A percentile compares a stretch with the other conserved stretches of the same genome.
These are phyloP conservation scores for Huntiella savannae DNA, from an alignment of 2,329 filamentous ascomycete species.

Conservation along the genomic window DNA sequence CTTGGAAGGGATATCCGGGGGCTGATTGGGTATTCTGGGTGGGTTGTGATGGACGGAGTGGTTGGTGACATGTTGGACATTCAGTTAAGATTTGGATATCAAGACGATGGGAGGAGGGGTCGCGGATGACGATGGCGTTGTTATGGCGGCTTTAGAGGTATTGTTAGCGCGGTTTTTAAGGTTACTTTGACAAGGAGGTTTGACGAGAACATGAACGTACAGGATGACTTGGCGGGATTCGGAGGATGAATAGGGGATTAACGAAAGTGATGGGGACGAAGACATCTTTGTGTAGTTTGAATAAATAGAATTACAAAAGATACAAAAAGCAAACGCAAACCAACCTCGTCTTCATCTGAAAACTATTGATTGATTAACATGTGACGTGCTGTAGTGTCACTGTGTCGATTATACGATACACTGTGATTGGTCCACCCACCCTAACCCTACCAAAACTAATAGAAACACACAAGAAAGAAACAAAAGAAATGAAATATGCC, in stretches of 20 bases:
- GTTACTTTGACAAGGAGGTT: neutral
- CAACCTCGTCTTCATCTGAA: no score
- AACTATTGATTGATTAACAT: no score
- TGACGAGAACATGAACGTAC: conserved; percentile 30
- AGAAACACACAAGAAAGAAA: conserved; percentile 3
- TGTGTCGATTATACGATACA: neutral
- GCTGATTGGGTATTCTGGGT: conserved; percentile 10
- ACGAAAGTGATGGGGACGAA: conserved; percentile 29
- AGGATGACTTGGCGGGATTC: conserved; percentile 64
- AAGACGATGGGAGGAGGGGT: conserved; percentile 66
- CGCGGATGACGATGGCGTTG: conserved; percentile 80
- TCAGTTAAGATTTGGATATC: conserved; percentile 59
- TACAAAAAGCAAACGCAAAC: neutral
- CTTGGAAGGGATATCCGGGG: conserved; percentile 5
- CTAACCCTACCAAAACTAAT: neutral
- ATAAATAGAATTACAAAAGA: neutral
- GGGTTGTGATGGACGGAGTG: conserved; percentile 35
- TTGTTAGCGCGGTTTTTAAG: conserved; percentile 1
- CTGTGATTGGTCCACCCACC: neutral
- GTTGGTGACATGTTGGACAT: conserved; percentile 82
- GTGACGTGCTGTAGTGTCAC: no score
- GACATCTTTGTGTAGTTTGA: neutral
- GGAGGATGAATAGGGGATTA: conserved; percentile 56
- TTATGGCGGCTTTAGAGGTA: conserved; percentile 53
- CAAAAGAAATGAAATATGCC: neutral